Conservation (phyloP, 2,329 filamentous ascomycete species). For the Emergomyces pasteurianus region DNA sequence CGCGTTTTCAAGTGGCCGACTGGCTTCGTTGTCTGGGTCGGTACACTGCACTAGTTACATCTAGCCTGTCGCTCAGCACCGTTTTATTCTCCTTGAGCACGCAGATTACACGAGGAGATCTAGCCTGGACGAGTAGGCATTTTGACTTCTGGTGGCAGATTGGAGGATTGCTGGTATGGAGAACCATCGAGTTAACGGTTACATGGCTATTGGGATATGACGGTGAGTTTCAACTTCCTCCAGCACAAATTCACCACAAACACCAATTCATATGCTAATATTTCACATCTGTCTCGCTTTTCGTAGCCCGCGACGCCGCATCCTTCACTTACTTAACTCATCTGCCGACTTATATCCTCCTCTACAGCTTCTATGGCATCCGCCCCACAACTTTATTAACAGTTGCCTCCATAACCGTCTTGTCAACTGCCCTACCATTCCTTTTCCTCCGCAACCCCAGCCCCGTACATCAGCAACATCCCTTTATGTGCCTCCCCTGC, state of each 20-base stretch:
- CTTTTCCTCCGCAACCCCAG: conserved; percentile 58
- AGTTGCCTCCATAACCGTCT: conserved; percentile 54
- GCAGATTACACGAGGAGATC: conserved; percentile 50
- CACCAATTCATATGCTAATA: not conserved
- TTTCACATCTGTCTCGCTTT: not conserved
- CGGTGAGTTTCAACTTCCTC: conserved; percentile 21
- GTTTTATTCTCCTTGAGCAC: conserved; percentile 52
- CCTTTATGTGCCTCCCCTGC: not conserved
- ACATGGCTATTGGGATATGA: conserved; percentile 67
- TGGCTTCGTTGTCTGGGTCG: conserved; percentile 25
- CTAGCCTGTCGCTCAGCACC: conserved; percentile 51
- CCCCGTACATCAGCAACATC: conserved; percentile 24
- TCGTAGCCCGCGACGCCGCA: conserved; percentile 52
- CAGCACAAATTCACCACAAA: not conserved
- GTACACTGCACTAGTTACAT: conserved; percentile 36
- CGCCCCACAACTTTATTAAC: conserved; percentile 47
- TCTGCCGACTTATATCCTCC: conserved; percentile 63
- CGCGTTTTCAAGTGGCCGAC: conserved; percentile 5
- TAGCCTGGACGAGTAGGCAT: conserved; percentile 54
- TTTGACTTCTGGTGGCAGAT: conserved; percentile 53
- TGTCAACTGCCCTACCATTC: conserved; percentile 62
- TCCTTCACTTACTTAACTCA: conserved; percentile 58
- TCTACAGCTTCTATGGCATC: conserved; percentile 66
- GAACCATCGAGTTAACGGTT: conserved; percentile 54
- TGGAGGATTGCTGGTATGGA: conserved; percentile 40